Base-by-base conservation (phyloP, 805 yeast species). In the Pichia cabralensis region DNA sequence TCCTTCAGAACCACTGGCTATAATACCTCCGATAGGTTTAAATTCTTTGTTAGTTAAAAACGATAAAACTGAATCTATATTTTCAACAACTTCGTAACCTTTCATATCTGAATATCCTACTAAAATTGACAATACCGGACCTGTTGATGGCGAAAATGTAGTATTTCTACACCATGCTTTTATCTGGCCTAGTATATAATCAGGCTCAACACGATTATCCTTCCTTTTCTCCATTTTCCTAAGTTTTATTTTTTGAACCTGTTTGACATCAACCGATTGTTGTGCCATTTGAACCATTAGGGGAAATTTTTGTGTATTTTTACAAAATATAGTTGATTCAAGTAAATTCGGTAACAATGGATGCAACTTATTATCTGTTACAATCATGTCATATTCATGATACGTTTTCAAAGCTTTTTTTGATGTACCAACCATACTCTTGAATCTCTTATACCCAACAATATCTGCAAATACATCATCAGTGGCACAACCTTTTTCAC, bases 321-420 rank as follows among this genome's bases (percentile, higher is more conserved):
- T 67, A 56, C 74, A 80, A 48, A 81, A 80, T 35, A 62, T 67
- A 3, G 58, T 46, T 6, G 66, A 62, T 1, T 82, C 81, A 23
- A 83, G 55, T 0, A 79, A 53, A 2, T 59, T 58, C 0, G 82
- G 81, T 20, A 82, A 54, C 16, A 75, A 56, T 41, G 71, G 72
- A 46, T 74, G 76, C 2, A 82, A 67, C 41, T 92, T 61, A 34
- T 76, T 71, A 53, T 84, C 94, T 5, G 79, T 76, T 8, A 83
- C 60, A 3, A 84, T 64, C 19, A 78, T 46, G 47, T 83, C 94
- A 49, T 67, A 75, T 26, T 78, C 82, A 38, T 70, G 67, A 45
- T 60, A 73, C 1, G 76, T 45, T 31, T 66, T 69, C 31, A 62
- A 64, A 22, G 72, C 49, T 17, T 67, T 60, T 32, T 65, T 66